Evolutionary conservation across 2,329 filamentous ascomycete genomes (phyloP).

Genomic region (Penicillium sp.): DNA sequence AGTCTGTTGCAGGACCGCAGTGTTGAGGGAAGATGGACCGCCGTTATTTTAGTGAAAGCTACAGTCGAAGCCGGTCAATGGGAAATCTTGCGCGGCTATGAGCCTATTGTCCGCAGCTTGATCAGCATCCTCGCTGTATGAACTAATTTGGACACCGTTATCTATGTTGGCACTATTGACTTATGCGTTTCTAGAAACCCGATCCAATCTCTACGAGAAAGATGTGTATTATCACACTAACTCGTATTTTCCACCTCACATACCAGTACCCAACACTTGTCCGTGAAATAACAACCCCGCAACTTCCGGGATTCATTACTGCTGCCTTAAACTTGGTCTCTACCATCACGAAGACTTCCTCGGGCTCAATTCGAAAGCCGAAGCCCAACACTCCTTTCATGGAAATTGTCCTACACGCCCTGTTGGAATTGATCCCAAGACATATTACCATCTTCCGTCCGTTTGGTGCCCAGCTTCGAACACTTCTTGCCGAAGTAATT

Average conservation of each 20-base stretch:
- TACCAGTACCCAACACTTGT: slow-evolving; percentile 79
- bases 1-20: slow-evolving; percentile 75
- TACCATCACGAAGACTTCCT: slow-evolving; percentile 42
- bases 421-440: slow-evolving; percentile 69
- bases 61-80: slow-evolving; percentile 78
- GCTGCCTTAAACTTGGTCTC: slow-evolving; percentile 65
- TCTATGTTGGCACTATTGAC: slow-evolving; percentile 3
- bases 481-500: slow-evolving; percentile 59
- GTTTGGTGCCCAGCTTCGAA: slow-evolving; percentile 65
- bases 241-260: slow-evolving; percentile 78
- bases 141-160: background rate
- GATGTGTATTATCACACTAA: slow-evolving; percentile 71
- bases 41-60: slow-evolving; percentile 74
- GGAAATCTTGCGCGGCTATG: slow-evolving; percentile 71
- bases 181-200: slow-evolving; percentile 58
- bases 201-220: slow-evolving; percentile 74
- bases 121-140: slow-evolving; percentile 68
- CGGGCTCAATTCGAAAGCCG: slow-evolving; percentile 35
- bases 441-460: slow-evolving; percentile 83
- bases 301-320: slow-evolving; percentile 69
- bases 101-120: slow-evolving; percentile 74
- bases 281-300: slow-evolving; percentile 83
- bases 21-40: slow-evolving; percentile 71
- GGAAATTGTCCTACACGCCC: slow-evolving; percentile 67
- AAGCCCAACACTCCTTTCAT: slow-evolving; percentile 51